Conservation (phyloP, 805 yeast genomes). For the Blastobotrys peoriensis region DNA sequence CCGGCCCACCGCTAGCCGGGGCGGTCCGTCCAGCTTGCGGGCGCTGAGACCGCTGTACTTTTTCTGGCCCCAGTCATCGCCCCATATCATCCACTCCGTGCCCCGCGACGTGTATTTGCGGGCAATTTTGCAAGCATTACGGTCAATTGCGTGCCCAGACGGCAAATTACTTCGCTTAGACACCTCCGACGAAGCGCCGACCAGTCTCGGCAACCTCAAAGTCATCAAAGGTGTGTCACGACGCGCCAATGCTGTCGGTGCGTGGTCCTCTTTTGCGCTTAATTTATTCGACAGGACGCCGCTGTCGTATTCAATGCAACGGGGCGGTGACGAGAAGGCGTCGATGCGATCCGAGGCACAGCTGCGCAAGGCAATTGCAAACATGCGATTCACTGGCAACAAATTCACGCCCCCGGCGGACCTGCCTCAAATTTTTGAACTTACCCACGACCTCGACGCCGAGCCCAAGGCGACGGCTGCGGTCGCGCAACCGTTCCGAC, state of each 20-base stretch:
- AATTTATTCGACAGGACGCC: slow-evolving; percentile 62
- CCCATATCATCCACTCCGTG: slow-evolving; percentile 54
- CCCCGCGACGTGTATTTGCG: slow-evolving; percentile 42
- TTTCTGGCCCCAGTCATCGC: slow-evolving; percentile 62
- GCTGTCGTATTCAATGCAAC: slow-evolving; percentile 30
- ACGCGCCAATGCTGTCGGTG: slow-evolving; percentile 55
- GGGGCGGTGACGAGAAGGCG: neutral
- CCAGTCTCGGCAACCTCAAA: slow-evolving; percentile 50
- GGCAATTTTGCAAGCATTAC: slow-evolving; percentile 56
- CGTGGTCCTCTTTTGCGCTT: slow-evolving; percentile 69
- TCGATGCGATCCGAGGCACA: neutral
- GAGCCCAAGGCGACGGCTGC: neutral
- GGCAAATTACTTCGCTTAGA: slow-evolving; percentile 39
- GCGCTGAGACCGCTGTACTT: slow-evolving; percentile 58
- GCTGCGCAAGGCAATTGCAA: neutral
- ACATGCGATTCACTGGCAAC: slow-evolving; percentile 1
- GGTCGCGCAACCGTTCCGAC: slow-evolving; percentile 7
- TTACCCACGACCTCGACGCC: slow-evolving; percentile 1
- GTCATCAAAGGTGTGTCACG: slow-evolving; percentile 58
- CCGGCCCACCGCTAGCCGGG: slow-evolving; percentile 33
- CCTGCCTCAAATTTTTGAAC: neutral
- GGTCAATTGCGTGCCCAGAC: slow-evolving; percentile 44
- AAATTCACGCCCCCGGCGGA: neutral
- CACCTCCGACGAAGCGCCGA: slow-evolving; percentile 33
- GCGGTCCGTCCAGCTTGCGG: slow-evolving; percentile 22